Conservation (phyloP, 441 rosid genomes). For the Croton laevigatus region DNA sequence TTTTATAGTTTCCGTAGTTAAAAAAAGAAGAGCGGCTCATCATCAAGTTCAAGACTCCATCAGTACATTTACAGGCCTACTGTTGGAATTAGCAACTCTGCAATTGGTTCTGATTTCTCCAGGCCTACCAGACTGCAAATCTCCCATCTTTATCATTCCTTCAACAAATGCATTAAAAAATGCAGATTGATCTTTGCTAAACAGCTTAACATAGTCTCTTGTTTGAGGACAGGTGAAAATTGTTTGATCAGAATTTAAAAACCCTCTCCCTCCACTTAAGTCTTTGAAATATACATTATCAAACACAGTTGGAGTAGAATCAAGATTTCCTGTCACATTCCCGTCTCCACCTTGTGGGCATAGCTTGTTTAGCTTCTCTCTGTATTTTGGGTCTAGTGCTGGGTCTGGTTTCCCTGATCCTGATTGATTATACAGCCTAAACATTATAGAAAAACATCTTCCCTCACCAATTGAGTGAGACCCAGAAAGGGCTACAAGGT, state of each 20-base stretch:
- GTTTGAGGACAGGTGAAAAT: conserved; percentile 52
- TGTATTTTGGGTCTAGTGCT: conserved; percentile 46
- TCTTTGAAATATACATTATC: conserved; percentile 83
- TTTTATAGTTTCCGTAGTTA: no score
- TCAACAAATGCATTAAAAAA: conserved; percentile 70
- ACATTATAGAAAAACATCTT: conserved; percentile 81
- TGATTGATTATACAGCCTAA: conserved; percentile 88
- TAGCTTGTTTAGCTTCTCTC: conserved; percentile 50
- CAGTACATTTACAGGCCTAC: conserved; percentile 27
- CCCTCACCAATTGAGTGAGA: conserved; percentile 88
- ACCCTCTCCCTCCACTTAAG: conserved; percentile 74
- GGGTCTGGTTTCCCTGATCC: conserved; percentile 73
- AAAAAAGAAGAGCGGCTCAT: no score
- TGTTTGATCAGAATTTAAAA: conserved; percentile 84
- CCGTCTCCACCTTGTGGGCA: conserved; percentile 70
- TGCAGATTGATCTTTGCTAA: conserved; percentile 44
- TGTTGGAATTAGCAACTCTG: conserved; percentile 57
- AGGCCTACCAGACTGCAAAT: conserved; percentile 60
- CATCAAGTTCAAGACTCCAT: conserved; percentile 26
- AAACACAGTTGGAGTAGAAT: conserved; percentile 61
- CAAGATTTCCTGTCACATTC: conserved; percentile 65
- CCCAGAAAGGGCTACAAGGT: conserved; percentile 89
- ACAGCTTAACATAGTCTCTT: conserved; percentile 45
- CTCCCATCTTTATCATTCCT: conserved; percentile 88
- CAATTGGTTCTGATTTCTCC: conserved; percentile 80